Evolutionary conservation across 2,329 filamentous ascomycete species (phyloP), one percentile per base, ranked within the genome.

Genomic region (Cladobotryum mycophilum): DNA sequence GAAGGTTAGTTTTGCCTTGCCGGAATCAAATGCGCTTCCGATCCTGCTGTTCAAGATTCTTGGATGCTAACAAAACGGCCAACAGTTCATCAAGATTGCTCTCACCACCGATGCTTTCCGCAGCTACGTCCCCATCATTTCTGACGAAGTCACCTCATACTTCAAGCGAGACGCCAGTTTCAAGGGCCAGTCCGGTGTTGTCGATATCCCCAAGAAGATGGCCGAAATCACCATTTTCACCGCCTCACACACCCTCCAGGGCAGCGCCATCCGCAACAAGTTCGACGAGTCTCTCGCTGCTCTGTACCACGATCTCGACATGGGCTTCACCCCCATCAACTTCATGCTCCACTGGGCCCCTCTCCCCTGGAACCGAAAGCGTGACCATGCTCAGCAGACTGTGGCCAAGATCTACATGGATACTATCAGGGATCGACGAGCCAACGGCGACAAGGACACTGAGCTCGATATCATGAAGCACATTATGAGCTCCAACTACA

Each of bases 191-290:
- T 81, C 78, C 40, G 89, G 89, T 48, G 76, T 81, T 14, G 77
- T 86, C 63, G 80, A 93, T 61, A 82, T 95, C 17, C 78, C 85
- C 51, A 81, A 85, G 61, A 82, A 80, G 59, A 87, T 95, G 79
- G 85, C 88, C 40, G 86, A 95, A 66, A 85, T 95, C 59, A 95
- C 89, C 50, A 91, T 95, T 62, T 95, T 91, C 69, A 95, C 89
- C 41, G 89, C 89, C 41, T 91, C 88, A 13, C 86, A 89, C 64
- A 84, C 87, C 15, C 82, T 95, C 1, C 89, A 95, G 71, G 89
- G 89, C 57, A 84, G 85, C 64, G 88, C 90, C 66, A 86, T 95
- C 53, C 87, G 89, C 58, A 81, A 79, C 65, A 84, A 81, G 63
- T 92, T 95, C 63, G 86, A 95, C 69, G 84, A 84, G 52, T 82